phyloP scores from a whole-genome alignment of 2,329 filamentous ascomycete genomes.

The Dothideomycetes sp. region DNA sequence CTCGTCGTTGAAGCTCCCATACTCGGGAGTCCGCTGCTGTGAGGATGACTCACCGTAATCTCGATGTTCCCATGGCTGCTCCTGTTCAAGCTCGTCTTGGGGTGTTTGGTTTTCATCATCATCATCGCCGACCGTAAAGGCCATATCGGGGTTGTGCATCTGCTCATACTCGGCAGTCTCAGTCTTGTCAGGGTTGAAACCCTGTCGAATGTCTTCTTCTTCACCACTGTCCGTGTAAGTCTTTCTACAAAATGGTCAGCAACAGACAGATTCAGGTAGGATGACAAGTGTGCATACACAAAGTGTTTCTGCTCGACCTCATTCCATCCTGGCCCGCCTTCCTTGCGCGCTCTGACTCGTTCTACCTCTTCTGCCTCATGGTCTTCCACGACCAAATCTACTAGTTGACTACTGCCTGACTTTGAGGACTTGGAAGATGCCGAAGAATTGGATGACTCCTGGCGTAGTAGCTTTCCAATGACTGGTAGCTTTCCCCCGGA shows the following conservation, averaged over 20 bases:
- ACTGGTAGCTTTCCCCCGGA: conserved; percentile 21
- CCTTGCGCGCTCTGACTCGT: conserved; percentile 49
- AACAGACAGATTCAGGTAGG: background rate
- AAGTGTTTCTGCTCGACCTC: conserved; percentile 43
- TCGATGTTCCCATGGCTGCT: conserved; percentile 35
- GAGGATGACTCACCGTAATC: conserved; percentile 12
- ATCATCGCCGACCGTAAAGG: conserved; percentile 31
- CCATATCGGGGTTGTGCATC: conserved; percentile 32
- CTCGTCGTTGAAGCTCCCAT: conserved; percentile 32
- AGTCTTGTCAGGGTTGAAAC: conserved; percentile 40
- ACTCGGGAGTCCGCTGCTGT: conserved; percentile 17
- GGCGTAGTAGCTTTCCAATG: conserved; percentile 29
- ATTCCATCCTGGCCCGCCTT: conserved; percentile 51
- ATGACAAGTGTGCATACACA: conserved; percentile 30
- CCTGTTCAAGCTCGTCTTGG: conserved; percentile 22
- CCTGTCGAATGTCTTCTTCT: conserved; percentile 42
- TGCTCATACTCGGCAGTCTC: conserved; percentile 31
- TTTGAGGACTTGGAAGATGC: conserved; percentile 26
- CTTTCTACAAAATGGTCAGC: conserved; percentile 17
- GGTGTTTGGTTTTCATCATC: conserved; percentile 24
- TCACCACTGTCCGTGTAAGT: conserved; percentile 35
- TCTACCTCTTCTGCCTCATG: conserved; percentile 50
- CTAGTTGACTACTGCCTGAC: conserved; percentile 51
- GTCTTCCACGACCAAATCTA: conserved; percentile 58
- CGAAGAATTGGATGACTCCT: conserved; percentile 33